Base-by-base conservation (phyloP, 148 eudicot genomes). In the Selenicereus undatus region DNA sequence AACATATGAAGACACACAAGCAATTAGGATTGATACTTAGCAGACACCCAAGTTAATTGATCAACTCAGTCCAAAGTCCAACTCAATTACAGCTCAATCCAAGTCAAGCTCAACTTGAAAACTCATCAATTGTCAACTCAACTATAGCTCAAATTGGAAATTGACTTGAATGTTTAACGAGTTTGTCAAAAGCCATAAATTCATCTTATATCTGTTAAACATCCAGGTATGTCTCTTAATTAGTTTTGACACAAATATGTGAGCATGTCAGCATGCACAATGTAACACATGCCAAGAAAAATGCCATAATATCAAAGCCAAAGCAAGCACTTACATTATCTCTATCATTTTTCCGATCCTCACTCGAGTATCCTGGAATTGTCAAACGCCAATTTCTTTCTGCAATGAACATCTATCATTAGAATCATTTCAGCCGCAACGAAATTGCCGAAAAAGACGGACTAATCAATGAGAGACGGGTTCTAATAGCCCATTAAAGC, bases 301-400 rank as follows among this genome's bases (percentile, higher is more conserved):
- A 73, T 71, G 18, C 14, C 73, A 48, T 30, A 27, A 30, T 62
- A 13, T n/a, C 36, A 80, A 70, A 71, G 26, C 42, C n/a, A 66
- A 56, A 75, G 52, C 35, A 62, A 75, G 74, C 22, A 72, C 94
- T 91, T 88, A 95, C 99, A 81, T 69, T 66, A 71, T 91, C 86
- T 76, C 86, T 86, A 79, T 79, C 86, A 75, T 81, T 83, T 85
- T 90, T 91, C 76, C 80, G 84, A 72, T 92, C 97, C 82, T 95
- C 97, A 71, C 90, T 91, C 27, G 98, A 92, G 85, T 80, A 95
- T 74, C 99, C 99, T 64, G 99, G 99, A 83, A 95, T 76, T 27
- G 91, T 87, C 86, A 93, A 86, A 54, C 83, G 86, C 90, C 88
- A 93, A 88, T 95, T 93, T 83, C 89, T 95, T 87, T 93, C 99